These are phyloP conservation scores for Galerina marginata DNA, from an alignment of 768 basidiomycete genomes.

Conservation along the genomic window DNA sequence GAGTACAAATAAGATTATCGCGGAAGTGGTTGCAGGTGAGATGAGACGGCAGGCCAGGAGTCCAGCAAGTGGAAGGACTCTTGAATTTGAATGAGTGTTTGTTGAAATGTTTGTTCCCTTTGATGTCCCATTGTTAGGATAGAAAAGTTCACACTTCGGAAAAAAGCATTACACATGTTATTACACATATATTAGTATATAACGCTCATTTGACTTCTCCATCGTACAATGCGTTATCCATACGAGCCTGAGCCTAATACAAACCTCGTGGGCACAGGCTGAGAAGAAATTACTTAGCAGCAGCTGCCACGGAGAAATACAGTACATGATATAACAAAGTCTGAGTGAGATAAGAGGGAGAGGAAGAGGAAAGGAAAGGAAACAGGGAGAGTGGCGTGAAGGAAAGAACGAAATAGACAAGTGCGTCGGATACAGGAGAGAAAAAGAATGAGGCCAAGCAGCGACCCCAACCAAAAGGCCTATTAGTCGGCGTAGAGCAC, in stretches of 20 bases:
- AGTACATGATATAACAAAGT: slow-evolving; percentile 22
- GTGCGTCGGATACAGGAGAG: slow-evolving; percentile 1
- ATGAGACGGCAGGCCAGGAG: no score
- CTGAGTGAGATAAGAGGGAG: slow-evolving; percentile 14
- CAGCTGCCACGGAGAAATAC: slow-evolving; percentile 18
- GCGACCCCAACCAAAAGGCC: background rate
- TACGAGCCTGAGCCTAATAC: slow-evolving; percentile 11
- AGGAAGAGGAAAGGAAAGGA: background rate
- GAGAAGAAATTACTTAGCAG: slow-evolving; percentile 23
- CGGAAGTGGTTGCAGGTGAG: background rate
- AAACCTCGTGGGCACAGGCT: slow-evolving; percentile 12
- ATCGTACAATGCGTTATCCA: slow-evolving; percentile 16
- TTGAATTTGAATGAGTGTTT: no score
- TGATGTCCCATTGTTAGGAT: no score
- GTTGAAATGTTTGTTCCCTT: background rate
- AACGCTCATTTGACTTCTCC: slow-evolving; percentile 5
- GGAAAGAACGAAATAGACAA: background rate
- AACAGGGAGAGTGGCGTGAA: background rate
- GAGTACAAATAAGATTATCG: slow-evolving; percentile 1
- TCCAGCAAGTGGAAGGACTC: no score
- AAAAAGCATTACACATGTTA: slow-evolving; percentile 3
- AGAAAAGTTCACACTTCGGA: background rate
- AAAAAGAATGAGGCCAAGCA: slow-evolving; percentile 17
- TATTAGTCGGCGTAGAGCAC: slow-evolving; percentile 78
- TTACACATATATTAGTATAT: background rate